Evolutionary conservation across 352 stramenopile genomes (phyloP).

Genomic region (Pythium angustatum): DNA sequence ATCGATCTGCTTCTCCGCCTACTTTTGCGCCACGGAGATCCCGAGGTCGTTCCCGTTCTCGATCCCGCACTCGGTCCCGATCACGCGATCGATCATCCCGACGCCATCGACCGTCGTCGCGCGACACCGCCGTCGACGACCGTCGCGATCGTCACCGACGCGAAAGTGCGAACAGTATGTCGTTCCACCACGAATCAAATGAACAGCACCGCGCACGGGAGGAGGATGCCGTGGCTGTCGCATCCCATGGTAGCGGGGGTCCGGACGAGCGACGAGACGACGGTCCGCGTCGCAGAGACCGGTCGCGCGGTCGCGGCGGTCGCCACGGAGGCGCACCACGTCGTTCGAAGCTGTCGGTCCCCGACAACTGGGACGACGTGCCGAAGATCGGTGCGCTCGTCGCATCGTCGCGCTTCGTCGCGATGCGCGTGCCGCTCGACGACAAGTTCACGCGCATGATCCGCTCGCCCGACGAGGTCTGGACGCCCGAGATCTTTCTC

Average conservation of each 20-base stretch:
- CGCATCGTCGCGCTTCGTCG: slow-evolving; percentile 55
- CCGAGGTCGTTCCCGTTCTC: not conserved
- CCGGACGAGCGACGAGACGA: too few relatives aligned
- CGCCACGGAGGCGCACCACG: not conserved
- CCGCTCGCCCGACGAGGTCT: slow-evolving; percentile 40
- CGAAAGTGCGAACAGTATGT: too few relatives aligned
- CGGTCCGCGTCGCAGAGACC: too few relatives aligned
- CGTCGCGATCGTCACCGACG: not conserved
- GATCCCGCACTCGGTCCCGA: slow-evolving; percentile 8
- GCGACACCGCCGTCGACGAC: not conserved
- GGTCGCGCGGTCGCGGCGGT: not conserved
- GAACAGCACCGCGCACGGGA: too few relatives aligned
- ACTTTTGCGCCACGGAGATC: not conserved
- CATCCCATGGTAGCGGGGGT: too few relatives aligned
- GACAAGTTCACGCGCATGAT: slow-evolving; percentile 59
- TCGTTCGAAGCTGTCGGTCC: slow-evolving; percentile 38
- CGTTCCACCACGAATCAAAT: too few relatives aligned
- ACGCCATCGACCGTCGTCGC: slow-evolving; percentile 7
- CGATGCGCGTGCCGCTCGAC: slow-evolving; percentile 74
- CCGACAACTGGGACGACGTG: slow-evolving; percentile 83
- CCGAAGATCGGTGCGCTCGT: slow-evolving; percentile 67
- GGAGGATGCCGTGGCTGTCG: too few relatives aligned
- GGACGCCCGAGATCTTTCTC: slow-evolving; percentile 61
- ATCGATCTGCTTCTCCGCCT: too few relatives aligned
- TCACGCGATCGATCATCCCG: slow-evolving; percentile 7